A percentile compares a stretch with the other conserved stretches of the same genome.
Evolutionary conservation across 2,329 filamentous ascomycete species (phyloP).

Genomic region (Alternaria alternata): DNA sequence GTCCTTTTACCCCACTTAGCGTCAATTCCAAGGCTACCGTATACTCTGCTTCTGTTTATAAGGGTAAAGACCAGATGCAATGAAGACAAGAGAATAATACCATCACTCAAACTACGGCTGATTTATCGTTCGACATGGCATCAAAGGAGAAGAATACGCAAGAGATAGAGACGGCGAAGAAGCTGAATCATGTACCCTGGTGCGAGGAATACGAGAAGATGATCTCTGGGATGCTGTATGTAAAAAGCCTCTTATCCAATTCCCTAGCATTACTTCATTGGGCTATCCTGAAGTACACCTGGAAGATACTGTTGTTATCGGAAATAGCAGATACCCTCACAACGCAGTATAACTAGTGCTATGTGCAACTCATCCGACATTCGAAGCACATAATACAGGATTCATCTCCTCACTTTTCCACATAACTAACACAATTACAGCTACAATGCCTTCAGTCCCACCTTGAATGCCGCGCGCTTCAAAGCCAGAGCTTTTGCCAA

Average conservation of each 20-base stretch:
- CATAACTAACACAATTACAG: constrained; percentile 39
- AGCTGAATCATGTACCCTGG: constrained; percentile 62
- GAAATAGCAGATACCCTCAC: no score
- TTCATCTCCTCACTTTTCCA: not conserved
- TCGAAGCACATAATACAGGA: not conserved
- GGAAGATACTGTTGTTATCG: no score
- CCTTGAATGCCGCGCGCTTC: constrained; percentile 62
- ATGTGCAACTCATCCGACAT: not conserved
- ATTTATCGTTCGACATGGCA: constrained; percentile 40
- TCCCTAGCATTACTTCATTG: not conserved
- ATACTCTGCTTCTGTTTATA: not conserved
- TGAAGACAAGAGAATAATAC: not conserved
- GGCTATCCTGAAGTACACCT: no score
- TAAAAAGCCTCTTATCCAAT: not conserved
- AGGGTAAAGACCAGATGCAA: not conserved
- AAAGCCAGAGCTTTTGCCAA: constrained; percentile 64
- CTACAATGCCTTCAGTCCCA: constrained; percentile 60
- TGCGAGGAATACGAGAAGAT: constrained; percentile 70
- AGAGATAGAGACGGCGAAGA: constrained; percentile 57
- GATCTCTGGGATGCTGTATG: constrained; percentile 69
- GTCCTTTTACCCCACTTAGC: constrained; percentile 26
- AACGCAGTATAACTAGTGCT: no score
- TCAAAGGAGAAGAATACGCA: constrained; percentile 53
- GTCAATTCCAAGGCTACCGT: constrained; percentile 5
- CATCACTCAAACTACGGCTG: not conserved